These are phyloP conservation scores for Tausonia pullulans DNA, from an alignment of 1,284 basidiomycete genomes.

Conservation along the genomic window DNA sequence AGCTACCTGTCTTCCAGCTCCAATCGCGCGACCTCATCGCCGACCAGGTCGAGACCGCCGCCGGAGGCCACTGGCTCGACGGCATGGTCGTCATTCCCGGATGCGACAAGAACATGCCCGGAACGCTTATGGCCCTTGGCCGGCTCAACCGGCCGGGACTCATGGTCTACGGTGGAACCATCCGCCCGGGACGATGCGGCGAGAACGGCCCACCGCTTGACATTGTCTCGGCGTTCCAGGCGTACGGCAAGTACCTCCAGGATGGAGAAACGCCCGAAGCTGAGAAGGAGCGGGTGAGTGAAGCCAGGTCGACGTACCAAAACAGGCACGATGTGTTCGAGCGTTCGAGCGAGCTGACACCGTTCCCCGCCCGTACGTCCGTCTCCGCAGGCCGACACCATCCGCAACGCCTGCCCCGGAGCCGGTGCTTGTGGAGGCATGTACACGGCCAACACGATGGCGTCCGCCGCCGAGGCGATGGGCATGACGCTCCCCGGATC, in stretches of 20 bases:
- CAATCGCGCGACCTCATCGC: constrained; percentile 95
- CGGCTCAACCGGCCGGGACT: constrained; percentile 85
- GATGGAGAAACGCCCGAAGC: constrained; percentile 74
- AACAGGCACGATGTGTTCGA: too few species aligned
- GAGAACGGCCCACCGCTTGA: constrained; percentile 48
- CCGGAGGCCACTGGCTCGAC: constrained; percentile 96
- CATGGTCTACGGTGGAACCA: constrained; percentile 96
- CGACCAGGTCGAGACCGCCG: constrained; percentile 89
- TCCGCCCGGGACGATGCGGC: constrained; percentile 74
- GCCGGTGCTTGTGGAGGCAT: constrained; percentile 88
- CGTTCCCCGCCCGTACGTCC: not conserved
- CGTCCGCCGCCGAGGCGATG: constrained; percentile 78
- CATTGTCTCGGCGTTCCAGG: constrained; percentile 88
- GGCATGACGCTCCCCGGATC: constrained; percentile 97
- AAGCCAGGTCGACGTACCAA: too few species aligned
- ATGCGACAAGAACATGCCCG: constrained; percentile 98
- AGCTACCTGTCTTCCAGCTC: constrained; percentile 55
- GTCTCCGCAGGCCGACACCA: constrained; percentile 46
- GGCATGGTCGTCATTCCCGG: constrained; percentile 93
- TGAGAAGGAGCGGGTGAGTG: constrained; percentile 52
- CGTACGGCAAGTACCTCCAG: constrained; percentile 84
- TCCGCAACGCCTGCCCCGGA: constrained; percentile 86
- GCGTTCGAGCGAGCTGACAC: not conserved
- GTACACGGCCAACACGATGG: constrained; percentile 96
- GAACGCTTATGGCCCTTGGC: constrained; percentile 83